Base-by-base conservation (phyloP, 2,329 filamentous ascomycete species). In the Acephala macrosclerotiorum region DNA sequence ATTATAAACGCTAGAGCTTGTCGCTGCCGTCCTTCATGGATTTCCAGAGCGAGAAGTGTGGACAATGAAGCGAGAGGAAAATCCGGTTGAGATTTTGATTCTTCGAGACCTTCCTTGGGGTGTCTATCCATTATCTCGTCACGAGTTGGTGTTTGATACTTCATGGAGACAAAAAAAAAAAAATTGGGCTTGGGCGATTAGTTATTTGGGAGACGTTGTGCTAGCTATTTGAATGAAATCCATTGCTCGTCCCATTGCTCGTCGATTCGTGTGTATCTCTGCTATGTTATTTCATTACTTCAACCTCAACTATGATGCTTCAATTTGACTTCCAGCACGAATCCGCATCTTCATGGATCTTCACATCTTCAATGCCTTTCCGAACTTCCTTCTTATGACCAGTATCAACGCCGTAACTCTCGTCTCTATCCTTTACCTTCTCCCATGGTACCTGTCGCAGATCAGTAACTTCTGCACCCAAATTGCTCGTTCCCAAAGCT, bases 21-120 rank as follows among this genome's bases (percentile, higher is more conserved):
- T 79, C 83, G 79, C 81, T n/a, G n/a, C n/a, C n/a, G n/a, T n/a
- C n/a, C n/a, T n/a, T n/a, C n/a, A 79, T 79, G 75, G 81, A 73
- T 35, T 74, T 74, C 78, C 77, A 83, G 82, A 81, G 80, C 80
- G 82, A 74, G 80, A 79, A 29, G 84, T 85, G 84, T 86, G 82
- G 84, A 86, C 81, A 81, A 74, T 78, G 83, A 84, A 85, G 84
- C 84, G 81, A 86, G 78, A 85, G 77, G 76, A 78, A 83, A 68
- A 78, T 66, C 72, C 62, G 74, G 73, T 75, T 70, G 67, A 69
- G 72, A 75, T 75, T 73, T 73, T 75, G 73, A 75, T 75, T 76
- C 74, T 75, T 76, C 74, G 73, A 75, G 71, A 74, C 75, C 71
- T 73, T 75, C 75, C 76, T 69, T 71, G 38, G 64, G 58, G 66